Conservation (phyloP, 192 early-diverging fungal species). For the Gamsiella multidivaricata region DNA sequence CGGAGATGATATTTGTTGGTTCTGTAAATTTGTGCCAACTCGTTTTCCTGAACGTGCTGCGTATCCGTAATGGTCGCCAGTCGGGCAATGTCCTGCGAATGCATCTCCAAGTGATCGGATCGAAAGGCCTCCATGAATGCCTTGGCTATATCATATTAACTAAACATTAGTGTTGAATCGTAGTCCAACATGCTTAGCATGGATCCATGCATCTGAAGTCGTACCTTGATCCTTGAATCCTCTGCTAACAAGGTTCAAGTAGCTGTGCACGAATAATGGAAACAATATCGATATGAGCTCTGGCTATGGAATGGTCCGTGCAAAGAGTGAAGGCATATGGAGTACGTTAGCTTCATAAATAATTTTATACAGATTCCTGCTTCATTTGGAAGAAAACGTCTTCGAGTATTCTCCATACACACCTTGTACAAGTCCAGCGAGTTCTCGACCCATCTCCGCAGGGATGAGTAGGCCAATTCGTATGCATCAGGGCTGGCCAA, state of each 20-base stretch:
- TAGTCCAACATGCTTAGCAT: background rate
- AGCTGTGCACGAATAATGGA: constrained; percentile 93
- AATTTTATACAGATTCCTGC: no score
- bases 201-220: no score
- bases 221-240: constrained; percentile 62
- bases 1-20: constrained; percentile 85
- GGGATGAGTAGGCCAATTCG: constrained; percentile 77
- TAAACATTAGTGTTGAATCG: constrained; percentile 15
- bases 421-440: constrained; percentile 96
- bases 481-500: constrained; percentile 82
- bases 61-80: constrained; percentile 75
- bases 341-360: no score
- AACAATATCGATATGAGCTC: constrained; percentile 88
- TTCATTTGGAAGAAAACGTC: no score
- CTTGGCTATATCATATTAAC: constrained; percentile 75
- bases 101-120: constrained; percentile 81
- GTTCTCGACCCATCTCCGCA: constrained; percentile 91
- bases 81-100: constrained; percentile 77
- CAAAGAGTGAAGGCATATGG: background rate
- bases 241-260: constrained; percentile 84
- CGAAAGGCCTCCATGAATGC: constrained; percentile 82
- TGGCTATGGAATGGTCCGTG: constrained; percentile 61
- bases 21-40: constrained; percentile 82
- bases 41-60: constrained; percentile 85
- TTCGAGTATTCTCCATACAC: background rate